Base-by-base conservation (phyloP, 2,329 filamentous ascomycete species). In the Neofusicoccum cordaticola region DNA sequence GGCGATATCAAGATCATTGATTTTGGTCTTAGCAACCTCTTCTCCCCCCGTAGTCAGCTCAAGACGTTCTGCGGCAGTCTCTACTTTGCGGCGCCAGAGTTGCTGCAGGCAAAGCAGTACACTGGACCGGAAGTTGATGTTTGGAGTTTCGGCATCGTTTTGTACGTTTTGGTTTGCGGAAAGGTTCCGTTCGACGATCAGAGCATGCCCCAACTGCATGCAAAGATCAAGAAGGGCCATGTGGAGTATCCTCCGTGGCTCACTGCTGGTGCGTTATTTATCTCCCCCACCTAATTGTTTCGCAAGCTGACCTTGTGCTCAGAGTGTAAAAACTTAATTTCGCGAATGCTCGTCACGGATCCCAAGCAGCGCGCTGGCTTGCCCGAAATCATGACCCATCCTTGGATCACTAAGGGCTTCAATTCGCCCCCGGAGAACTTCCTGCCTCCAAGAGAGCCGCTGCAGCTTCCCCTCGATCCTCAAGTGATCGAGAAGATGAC, bases 1-100 rank as follows among this genome's bases (percentile, higher is more conserved):
- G 95, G 95, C 45, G 95, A 99, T 75, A 99, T 99, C 79, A 98
- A 98, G 77, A 98, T 99, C 72, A 99, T 99, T 70, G 95, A 99
- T 75, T 99, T 99, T 77, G 95, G 94, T 35, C 83, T 99, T 63
- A 98, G 94, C 81, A 99, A 99, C 73, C 86, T 98, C 4, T 99
- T 97, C 78, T 89, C 92, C 6, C 95, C 95, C 0, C 85, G 89
- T 50, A 86, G 86, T 67, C 89, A 96, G 68, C 84, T 98, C 65
- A 97, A 97, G 80, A 99, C 95, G 0, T 99, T 98, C 74, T 99
- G 95, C 73, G 95, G 95, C 52, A 97, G 93, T 82, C 82, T 99
- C 42, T 99, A 99, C 77, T 99, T 99, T 80, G 95, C 95, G 34
- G 95, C 95, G 1, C 95, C 95, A 0, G 95, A 99, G 76, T 82